Conservation (phyloP, 2,329 filamentous ascomycete genomes). For the Metarhizium robertsii region DNA sequence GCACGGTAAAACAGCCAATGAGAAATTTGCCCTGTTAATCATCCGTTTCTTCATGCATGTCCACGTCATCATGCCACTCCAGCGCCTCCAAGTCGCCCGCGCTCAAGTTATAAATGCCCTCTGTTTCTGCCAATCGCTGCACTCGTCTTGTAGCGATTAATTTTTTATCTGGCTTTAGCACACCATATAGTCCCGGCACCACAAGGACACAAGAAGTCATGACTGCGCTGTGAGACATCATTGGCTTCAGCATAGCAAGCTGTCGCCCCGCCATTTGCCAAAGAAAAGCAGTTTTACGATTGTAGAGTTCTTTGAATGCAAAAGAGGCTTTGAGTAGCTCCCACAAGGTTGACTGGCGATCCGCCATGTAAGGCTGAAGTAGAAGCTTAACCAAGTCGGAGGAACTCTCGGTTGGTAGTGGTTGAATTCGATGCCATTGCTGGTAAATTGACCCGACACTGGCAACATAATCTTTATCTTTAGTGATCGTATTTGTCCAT, state of each 20-base stretch:
- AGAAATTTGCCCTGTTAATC: neutral
- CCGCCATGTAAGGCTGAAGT: slow-evolving; percentile 16
- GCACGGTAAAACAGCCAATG: neutral
- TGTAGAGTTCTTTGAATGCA: slow-evolving; percentile 31
- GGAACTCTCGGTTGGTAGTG: slow-evolving; percentile 16
- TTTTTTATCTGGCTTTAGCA: slow-evolving; percentile 26
- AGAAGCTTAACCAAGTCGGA: slow-evolving; percentile 17
- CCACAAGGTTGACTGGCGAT: slow-evolving; percentile 30
- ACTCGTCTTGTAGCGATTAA: slow-evolving; percentile 14
- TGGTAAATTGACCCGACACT: slow-evolving; percentile 26
- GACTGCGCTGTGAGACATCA: slow-evolving; percentile 1
- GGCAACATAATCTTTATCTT: slow-evolving; percentile 11
- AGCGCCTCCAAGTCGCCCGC: slow-evolving; percentile 7
- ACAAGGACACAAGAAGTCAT: slow-evolving; percentile 20
- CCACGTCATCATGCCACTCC: slow-evolving; percentile 10
- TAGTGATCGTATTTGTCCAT: slow-evolving; percentile 24
- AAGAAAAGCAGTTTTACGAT: slow-evolving; percentile 19
- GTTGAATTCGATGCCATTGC: slow-evolving; percentile 32
- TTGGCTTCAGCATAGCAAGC: slow-evolving; percentile 37
- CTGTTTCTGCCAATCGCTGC: slow-evolving; percentile 9
- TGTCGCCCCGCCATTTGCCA: slow-evolving; percentile 42
- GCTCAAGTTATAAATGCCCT: slow-evolving; percentile 10
- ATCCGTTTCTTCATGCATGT: neutral
- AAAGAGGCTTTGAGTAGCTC: slow-evolving; percentile 40
- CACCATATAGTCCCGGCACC: slow-evolving; percentile 24